These are phyloP conservation scores for Luvunga scandens DNA, from an alignment of 345 rosid species.

Conservation along the genomic window DNA sequence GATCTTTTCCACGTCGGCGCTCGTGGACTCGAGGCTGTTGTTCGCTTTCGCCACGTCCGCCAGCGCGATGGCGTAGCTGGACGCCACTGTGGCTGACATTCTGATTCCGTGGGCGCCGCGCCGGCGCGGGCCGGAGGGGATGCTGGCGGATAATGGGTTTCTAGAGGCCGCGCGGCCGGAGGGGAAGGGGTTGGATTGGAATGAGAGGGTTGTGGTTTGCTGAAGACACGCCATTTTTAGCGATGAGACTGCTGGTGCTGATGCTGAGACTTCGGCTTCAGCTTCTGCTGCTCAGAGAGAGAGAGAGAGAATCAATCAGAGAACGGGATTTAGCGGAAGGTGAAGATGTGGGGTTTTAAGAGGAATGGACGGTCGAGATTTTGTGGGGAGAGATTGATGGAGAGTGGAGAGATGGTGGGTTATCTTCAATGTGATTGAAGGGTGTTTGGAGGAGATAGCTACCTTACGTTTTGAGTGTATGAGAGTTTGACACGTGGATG, in stretches of 20 bases:
- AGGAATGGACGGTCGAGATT: constrained; percentile 12
- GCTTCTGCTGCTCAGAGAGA: neutral
- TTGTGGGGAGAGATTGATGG: neutral
- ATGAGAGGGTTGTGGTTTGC: constrained; percentile 35
- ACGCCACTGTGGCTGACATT: constrained; percentile 58
- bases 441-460: constrained; percentile 3
- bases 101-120: constrained; percentile 40
- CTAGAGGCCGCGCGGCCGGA: constrained; percentile 28
- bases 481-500: constrained; percentile 10
- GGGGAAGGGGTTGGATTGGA: constrained; percentile 51
- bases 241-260: neutral
- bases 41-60: constrained; percentile 69
- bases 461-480: constrained; percentile 1
- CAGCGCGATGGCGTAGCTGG: constrained; percentile 76
- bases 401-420: constrained; percentile 5
- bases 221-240: constrained; percentile 69
- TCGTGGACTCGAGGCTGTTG: constrained; percentile 60
- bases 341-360: neutral
- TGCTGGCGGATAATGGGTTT: constrained; percentile 18
- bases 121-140: constrained; percentile 32
- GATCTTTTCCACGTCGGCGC: constrained; percentile 70
- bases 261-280: neutral
- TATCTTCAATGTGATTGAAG: constrained; percentile 10
- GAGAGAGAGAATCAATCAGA: neutral
- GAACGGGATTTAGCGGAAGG: neutral